phyloP scores from a whole-genome alignment of 192 early-diverging fungal genomes.

The Dimargaris verticillata region DNA sequence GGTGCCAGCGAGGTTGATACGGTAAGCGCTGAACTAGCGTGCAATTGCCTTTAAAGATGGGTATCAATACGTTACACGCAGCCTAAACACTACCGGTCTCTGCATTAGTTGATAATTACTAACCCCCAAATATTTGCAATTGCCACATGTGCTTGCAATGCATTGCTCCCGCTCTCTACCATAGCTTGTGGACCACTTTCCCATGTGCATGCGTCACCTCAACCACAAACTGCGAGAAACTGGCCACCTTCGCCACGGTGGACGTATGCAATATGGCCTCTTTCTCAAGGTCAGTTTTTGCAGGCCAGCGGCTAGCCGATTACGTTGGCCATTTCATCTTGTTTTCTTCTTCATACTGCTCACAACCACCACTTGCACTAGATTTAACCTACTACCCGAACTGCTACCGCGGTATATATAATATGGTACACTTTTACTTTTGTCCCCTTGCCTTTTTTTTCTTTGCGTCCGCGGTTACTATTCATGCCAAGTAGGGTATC shows the following conservation, averaged over 20 bases:
- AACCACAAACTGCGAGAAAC: constrained; percentile 50
- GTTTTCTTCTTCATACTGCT: neutral
- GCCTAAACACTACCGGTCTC: neutral
- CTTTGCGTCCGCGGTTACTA: too few relatives aligned
- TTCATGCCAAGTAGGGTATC: constrained; percentile 33
- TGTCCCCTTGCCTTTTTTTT: too few relatives aligned
- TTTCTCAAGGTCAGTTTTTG: constrained; percentile 72
- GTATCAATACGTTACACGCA: too few relatives aligned
- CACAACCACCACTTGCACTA: neutral
- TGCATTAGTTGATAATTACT: neutral
- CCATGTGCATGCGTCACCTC: constrained; percentile 81
- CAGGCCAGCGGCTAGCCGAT: too few relatives aligned
- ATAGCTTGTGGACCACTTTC: constrained; percentile 53
- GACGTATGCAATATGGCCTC: constrained; percentile 79
- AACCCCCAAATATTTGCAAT: neutral
- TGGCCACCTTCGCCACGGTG: constrained; percentile 71
- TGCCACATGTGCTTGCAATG: neutral
- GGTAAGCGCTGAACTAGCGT: too few relatives aligned
- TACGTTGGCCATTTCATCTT: neutral
- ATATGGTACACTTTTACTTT: too few relatives aligned
- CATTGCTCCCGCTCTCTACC: neutral
- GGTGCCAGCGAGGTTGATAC: constrained; percentile 47
- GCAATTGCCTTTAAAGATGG: too few relatives aligned
- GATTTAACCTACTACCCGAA: too few relatives aligned
- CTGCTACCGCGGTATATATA: too few relatives aligned